Evolutionary conservation across 768 basidiomycete genomes (phyloP), one percentile per base, ranked within the genome.

Genomic region (Lactarius quietus): DNA sequence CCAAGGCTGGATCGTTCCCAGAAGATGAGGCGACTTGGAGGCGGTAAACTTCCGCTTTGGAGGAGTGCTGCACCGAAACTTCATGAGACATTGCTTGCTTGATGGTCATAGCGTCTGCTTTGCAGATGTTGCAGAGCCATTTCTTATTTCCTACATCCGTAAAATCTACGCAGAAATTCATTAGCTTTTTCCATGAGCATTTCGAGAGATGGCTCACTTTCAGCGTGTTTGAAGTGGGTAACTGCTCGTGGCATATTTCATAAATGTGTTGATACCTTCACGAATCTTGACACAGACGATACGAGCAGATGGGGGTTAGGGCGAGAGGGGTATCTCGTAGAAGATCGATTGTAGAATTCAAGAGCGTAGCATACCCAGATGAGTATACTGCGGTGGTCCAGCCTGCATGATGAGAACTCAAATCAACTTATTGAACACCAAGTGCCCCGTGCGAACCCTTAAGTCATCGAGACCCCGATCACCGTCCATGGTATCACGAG

Each of bases 71-170:
- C 6, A 64, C 70, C 33, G 64, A 71, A 28, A 58, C 68, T 62
- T 78, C 77, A 57, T 80, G 78, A 18, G 71, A 65, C 54, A 75
- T 36, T 8, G 77, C 78, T 3, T 71, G 73, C 56, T 73, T 68
- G 56, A 71, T 26, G 33, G 68, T 73, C 63, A 73, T 70, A 6
- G 73, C 71, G 23, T 72, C 70, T 3, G 68, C 59, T 38, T 67
- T 72, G 70, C 78, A 78, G n/a, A 72, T 58, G 51, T 72, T 74
- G 67, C 76, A 79, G 45, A 71, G 68, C 74, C 76, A 78, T 64
- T 72, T 72, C 39, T 68, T 66, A 33, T 68, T 66, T 35, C 71
- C 70, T 7, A 64, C 48, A 36, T 63, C 52, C 28, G 61, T 62
- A 38, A 74, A 75, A 64, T 74, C 73, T 75, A 57, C n/a, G 5